Conservation (phyloP, 441 rosid genomes). For the Raphanus hybrid region DNA sequence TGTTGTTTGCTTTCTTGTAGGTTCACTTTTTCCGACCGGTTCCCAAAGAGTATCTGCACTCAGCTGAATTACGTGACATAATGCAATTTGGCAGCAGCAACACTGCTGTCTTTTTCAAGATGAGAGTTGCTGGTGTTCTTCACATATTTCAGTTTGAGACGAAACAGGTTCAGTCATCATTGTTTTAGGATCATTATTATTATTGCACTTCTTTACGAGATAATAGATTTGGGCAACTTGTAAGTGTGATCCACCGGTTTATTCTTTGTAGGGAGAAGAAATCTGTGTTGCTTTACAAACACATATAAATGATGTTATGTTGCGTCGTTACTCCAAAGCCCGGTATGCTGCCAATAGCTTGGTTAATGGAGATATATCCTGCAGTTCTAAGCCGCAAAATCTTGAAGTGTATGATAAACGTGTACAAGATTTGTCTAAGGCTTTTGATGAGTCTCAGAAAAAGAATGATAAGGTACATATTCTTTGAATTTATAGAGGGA, state of each 20-base stretch:
- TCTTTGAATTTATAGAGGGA: conserved; percentile 22
- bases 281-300: conserved; percentile 99
- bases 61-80: conserved; percentile 96
- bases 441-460: conserved; percentile 82
- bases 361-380: conserved; percentile 73
- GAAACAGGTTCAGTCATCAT: conserved; percentile 70
- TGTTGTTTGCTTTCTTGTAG: conserved; percentile 45
- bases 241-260: conserved; percentile 21
- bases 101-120: conserved; percentile 96
- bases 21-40: conserved; percentile 98
- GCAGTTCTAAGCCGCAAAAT: conserved; percentile 60
- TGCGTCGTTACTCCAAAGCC: conserved; percentile 97
- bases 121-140: conserved; percentile 99
- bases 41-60: conserved; percentile 96
- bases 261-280: conserved; percentile 85
- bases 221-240: conserved; percentile 11
- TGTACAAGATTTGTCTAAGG: conserved; percentile 76
- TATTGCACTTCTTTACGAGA: background rate
- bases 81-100: conserved; percentile 99
- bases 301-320: conserved; percentile 98
- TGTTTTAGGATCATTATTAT: conserved; percentile 9
- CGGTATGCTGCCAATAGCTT: conserved; percentile 69
- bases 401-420: conserved; percentile 77
- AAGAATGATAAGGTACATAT: conserved; percentile 64
- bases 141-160: conserved; percentile 98